Base-by-base conservation (phyloP, 257 asterid genomes). In the Penstemon eatonii region DNA sequence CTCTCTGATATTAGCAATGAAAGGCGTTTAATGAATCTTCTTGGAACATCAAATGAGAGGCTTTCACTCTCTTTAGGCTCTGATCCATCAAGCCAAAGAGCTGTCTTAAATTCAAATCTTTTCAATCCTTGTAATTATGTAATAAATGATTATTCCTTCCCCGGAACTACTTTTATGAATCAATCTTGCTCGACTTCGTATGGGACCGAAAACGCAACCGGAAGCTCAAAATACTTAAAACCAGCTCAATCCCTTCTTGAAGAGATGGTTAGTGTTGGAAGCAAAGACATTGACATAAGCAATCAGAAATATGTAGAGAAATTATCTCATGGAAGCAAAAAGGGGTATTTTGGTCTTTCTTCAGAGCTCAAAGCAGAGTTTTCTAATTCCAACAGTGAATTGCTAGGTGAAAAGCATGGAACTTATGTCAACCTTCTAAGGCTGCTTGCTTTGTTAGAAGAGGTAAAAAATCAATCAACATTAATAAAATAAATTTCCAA, bases 51-150 rank as follows among this genome's bases (percentile, higher is more conserved):
- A 4, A 81, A 75, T 36, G 85, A 77, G 19, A 79, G 87, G 61
- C 96, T 92, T 5, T 87, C 98, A 3, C 87, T 89, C 7, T 88
- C 98, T 8, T 73, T 92, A 56, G 84, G 95, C 65, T 76, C 88
- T 2, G 74, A 56, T 3, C 74, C 79, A 3, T 82, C 73, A 60
- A 60, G 79, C 5, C 80, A 79, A 51, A 68, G 77, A 56, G 5
- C 75, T 25, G 33, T 25, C 68, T 46, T 80, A 13, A 58, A 44
- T 55, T 71, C 83, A 10, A n/a, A 37, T 43, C 69, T 80, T 13
- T 52, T 82, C 9, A 75, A 70, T 56, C 78, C 83, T 38, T 68
- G 70, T 0, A 66, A 71, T 3, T 78, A 75, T 55, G 39, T 72
- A 41, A 68, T 55, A 8, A 70, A 46, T 53, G 73, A 69, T 12